These are phyloP conservation scores for Trichoderma lentiforme DNA, from an alignment of 2,329 filamentous ascomycete species.

Conservation along the genomic window DNA sequence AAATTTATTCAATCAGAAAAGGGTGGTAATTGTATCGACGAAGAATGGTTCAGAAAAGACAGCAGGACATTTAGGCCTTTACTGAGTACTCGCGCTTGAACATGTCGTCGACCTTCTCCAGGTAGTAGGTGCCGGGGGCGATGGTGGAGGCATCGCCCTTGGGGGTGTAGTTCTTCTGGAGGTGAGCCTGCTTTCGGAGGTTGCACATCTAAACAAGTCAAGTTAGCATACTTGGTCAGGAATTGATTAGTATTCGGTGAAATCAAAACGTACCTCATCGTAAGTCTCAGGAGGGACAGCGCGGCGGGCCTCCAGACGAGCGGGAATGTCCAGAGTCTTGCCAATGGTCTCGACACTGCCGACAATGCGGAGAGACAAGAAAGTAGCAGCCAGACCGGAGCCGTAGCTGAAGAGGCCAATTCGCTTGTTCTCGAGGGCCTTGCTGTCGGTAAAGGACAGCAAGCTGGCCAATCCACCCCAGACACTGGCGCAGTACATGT, in stretches of 20 bases:
- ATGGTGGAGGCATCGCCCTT: constrained; percentile 66
- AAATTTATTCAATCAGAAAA: constrained; percentile 16
- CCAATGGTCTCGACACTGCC: constrained; percentile 67
- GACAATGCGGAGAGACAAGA: constrained; percentile 69
- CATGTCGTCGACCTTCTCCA: constrained; percentile 78
- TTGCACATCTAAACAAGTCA: constrained; percentile 58
- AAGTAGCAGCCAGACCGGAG: constrained; percentile 68
- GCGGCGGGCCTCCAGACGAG: constrained; percentile 62
- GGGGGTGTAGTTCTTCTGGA: constrained; percentile 75
- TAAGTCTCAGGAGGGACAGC: constrained; percentile 69
- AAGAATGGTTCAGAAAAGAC: not conserved
- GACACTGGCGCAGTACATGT: constrained; percentile 69
- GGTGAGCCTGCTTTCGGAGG: constrained; percentile 76
- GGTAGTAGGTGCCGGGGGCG: constrained; percentile 68
- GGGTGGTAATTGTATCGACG: not conserved
- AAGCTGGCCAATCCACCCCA: constrained; percentile 73
- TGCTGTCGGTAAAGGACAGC: constrained; percentile 60
- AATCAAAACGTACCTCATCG: constrained; percentile 55
- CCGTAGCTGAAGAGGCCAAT: constrained; percentile 77
- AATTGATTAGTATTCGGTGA: not conserved
- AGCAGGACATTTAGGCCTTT: constrained; percentile 56
- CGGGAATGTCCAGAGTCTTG: constrained; percentile 66
- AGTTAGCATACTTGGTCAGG: not conserved
- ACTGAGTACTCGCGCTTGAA: constrained; percentile 76
- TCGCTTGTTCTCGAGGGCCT: constrained; percentile 66